Conservation (phyloP, 164 flowering plant genomes). For the Akebia trifoliata region DNA sequence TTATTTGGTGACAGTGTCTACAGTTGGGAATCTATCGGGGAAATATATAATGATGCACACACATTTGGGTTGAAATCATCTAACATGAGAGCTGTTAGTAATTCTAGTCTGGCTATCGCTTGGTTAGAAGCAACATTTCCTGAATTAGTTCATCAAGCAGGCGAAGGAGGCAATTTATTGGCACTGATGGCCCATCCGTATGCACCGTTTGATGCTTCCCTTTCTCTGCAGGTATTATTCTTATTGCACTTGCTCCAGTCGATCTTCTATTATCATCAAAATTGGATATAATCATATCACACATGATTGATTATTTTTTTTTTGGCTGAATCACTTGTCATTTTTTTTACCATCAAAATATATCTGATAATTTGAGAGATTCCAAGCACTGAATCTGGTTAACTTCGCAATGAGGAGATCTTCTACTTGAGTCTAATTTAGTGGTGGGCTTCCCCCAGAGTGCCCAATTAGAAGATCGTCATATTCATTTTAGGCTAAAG, state of each 20-base stretch:
- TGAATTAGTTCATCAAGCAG: conserved; percentile 39
- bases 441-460: too few species aligned
- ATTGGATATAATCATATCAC: too few species aligned
- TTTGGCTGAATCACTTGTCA: too few species aligned
- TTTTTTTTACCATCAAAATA: too few species aligned
- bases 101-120: conserved; percentile 73
- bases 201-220: conserved; percentile 71
- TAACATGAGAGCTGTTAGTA: conserved; percentile 53
- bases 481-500: too few species aligned
- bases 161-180: conserved; percentile 30
- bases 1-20: conserved; percentile 47
- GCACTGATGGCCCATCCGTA: conserved; percentile 59
- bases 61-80: conserved; percentile 63
- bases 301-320: too few species aligned
- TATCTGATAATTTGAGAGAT: too few species aligned
- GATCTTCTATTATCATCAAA: background rate
- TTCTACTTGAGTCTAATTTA: too few species aligned
- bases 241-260: conserved; percentile 1
- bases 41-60: conserved; percentile 76
- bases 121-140: conserved; percentile 97
- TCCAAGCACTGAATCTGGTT: too few species aligned
- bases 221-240: conserved; percentile 64
- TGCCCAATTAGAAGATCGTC: too few species aligned
- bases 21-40: conserved; percentile 65
- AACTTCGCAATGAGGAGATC: too few species aligned